These are phyloP conservation scores for Thalassiosira profunda DNA, from an alignment of 108 stramenopile genomes.

Conservation along the genomic window DNA sequence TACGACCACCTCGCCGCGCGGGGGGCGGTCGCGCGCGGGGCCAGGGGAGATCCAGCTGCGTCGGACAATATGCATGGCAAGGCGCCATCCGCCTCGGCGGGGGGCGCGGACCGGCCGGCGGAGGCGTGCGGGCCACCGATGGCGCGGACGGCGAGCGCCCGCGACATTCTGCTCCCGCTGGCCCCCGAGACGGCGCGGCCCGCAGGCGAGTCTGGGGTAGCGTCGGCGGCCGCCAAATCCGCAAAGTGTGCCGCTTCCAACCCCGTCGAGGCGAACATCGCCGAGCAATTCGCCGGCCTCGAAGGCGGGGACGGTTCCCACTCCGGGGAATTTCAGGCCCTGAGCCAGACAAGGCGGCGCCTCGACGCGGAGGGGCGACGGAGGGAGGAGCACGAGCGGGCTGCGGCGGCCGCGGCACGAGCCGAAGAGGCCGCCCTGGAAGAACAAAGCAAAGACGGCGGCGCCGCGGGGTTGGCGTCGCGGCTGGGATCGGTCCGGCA, in stretches of 20 bases:
- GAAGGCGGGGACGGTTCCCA: constrained; percentile 11
- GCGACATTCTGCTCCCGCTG: constrained; percentile 22
- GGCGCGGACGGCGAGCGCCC: too few relatives aligned
- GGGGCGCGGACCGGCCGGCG: too few relatives aligned
- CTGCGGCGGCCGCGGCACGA: constrained; percentile 6
- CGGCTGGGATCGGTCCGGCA: constrained; percentile 30
- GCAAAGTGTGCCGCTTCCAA: too few relatives aligned
- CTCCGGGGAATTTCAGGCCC: constrained; percentile 36
- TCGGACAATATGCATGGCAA: too few relatives aligned
- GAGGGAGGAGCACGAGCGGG: constrained; percentile 36
- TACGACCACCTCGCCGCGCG: constrained; percentile 70
- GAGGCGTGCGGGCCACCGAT: too few relatives aligned
- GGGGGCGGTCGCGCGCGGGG: too few relatives aligned
- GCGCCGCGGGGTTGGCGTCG: constrained; percentile 19
- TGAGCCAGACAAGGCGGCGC: constrained; percentile 41
- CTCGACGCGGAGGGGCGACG: constrained; percentile 40
- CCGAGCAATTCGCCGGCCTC: constrained; percentile 42
- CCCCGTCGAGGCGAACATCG: too few relatives aligned
- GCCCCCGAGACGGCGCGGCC: too few relatives aligned
- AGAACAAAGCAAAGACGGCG: constrained; percentile 1
- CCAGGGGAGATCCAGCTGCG: not conserved
- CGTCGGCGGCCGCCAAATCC: too few relatives aligned
- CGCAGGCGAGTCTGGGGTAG: too few relatives aligned
- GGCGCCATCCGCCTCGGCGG: too few relatives aligned
- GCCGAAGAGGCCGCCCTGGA: not conserved